A percentile compares a stretch with the other conserved stretches of the same genome.
These are phyloP conservation scores for Leptomonas pyrrhocoris DNA, from an alignment of 208 protist genomes.

Conservation along the genomic window DNA sequence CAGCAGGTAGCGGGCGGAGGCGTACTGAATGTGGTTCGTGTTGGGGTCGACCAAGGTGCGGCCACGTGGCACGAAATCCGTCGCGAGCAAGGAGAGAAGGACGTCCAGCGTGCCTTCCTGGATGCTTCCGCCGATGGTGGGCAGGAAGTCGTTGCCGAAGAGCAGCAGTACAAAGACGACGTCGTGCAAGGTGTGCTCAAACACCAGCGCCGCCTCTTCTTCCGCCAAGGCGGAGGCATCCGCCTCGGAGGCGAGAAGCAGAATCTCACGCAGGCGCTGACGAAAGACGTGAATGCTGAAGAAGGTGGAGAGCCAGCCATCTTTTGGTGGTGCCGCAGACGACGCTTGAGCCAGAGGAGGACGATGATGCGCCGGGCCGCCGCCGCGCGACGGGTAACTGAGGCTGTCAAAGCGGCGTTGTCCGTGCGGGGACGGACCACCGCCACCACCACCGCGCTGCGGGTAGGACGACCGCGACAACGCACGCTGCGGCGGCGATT, in stretches of 20 bases:
- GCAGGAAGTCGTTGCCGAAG: conserved; percentile 99
- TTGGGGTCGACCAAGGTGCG: conserved; percentile 67
- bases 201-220: conserved; percentile 28
- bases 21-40: conserved; percentile 81
- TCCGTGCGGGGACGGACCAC: conserved; percentile 10
- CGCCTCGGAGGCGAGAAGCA: conserved; percentile 31
- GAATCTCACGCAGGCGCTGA: conserved; percentile 53
- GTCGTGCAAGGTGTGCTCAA: conserved; percentile 93
- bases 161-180: conserved; percentile 98
- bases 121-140: conserved; percentile 95
- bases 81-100: conserved; percentile 79
- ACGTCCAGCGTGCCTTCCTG: conserved; percentile 93
- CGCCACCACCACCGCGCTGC: conserved; percentile 20
- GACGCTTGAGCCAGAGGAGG: not conserved
- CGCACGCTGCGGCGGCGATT: no score
- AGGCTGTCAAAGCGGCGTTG: conserved; percentile 24
- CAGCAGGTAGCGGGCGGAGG: conserved; percentile 77
- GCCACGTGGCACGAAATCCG: conserved; percentile 80
- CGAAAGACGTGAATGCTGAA: conserved; percentile 89
- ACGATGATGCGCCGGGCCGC: not conserved
- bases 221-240: conserved; percentile 1
- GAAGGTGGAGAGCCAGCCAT: conserved; percentile 82
- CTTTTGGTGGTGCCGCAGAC: conserved; percentile 26
- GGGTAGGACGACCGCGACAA: conserved; percentile 3
- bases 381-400: not conserved